Evolutionary conservation across 1,284 basidiomycete species (phyloP).

Genomic region (Chalciporus sp.): DNA sequence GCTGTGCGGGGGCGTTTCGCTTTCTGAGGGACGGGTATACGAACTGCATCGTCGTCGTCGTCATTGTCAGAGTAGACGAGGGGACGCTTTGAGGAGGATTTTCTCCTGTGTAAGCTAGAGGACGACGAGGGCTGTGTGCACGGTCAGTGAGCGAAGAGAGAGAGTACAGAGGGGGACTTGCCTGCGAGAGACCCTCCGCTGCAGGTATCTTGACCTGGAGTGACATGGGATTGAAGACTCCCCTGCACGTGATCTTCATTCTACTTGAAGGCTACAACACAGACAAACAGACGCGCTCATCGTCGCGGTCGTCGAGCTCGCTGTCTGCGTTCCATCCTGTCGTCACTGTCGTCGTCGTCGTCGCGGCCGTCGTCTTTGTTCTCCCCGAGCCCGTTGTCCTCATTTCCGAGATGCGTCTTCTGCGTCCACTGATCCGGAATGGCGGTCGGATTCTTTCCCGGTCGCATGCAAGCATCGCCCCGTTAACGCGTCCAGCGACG

Average conservation of each 20-base stretch:
- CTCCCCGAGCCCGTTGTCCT: not conserved
- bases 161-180: conserved; percentile 6
- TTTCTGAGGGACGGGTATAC: conserved; percentile 3
- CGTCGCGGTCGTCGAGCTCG: not conserved
- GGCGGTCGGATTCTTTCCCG: conserved; percentile 6
- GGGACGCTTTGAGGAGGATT: conserved; percentile 24
- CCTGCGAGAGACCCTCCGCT: conserved; percentile 20
- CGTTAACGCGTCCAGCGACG: conserved; percentile 32
- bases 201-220: conserved; percentile 10
- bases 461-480: conserved; percentile 19
- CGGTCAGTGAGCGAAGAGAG: conserved; percentile 11
- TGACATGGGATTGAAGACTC: conserved; percentile 20
- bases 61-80: conserved; percentile 33
- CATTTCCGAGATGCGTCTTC: conserved; percentile 20
- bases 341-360: not conserved
- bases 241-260: conserved; percentile 10
- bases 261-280: conserved; percentile 16
- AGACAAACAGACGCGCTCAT: conserved; percentile 24
- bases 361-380: not conserved
- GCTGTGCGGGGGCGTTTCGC: conserved; percentile 33
- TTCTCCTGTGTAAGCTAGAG: conserved; percentile 17
- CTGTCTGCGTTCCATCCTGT: not conserved
- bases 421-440: conserved; percentile 6
- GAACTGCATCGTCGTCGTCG: not conserved
- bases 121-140: conserved; percentile 15